Conservation (phyloP, 768 basidiomycete species). For the Phylloporus sp. region DNA sequence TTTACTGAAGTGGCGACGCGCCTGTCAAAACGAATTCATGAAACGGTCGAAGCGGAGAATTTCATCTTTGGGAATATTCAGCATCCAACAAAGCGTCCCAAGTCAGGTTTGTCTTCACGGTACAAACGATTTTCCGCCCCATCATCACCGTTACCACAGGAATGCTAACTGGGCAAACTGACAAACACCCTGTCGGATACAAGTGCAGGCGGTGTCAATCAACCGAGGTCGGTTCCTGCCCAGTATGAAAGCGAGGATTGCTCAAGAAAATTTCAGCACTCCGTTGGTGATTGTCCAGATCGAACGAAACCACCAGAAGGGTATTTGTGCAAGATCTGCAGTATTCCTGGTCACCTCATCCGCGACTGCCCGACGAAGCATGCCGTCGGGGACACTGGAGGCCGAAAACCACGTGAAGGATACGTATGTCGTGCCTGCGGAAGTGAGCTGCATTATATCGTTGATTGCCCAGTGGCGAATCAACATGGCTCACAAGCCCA, state of each 20-base stretch:
- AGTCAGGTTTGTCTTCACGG: conserved; percentile 42
- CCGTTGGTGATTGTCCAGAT: conserved; percentile 72
- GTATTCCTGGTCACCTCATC: conserved; percentile 81
- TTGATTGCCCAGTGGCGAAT: conserved; percentile 78
- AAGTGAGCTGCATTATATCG: conserved; percentile 78
- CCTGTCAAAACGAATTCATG: conserved; percentile 51
- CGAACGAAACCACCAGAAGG: conserved; percentile 73
- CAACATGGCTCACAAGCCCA: conserved; percentile 36
- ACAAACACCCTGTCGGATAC: conserved; percentile 67
- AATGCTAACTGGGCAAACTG: conserved; percentile 37
- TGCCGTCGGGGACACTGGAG: conserved; percentile 77
- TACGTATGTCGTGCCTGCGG: conserved; percentile 93
- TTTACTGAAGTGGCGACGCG: conserved; percentile 44
- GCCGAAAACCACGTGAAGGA: conserved; percentile 75
- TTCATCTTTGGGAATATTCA: conserved; percentile 66
- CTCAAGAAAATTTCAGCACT: conserved; percentile 49
- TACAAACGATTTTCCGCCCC: background rate
- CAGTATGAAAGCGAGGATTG: background rate
- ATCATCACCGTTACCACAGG: conserved; percentile 6
- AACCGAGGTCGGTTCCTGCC: conserved; percentile 49
- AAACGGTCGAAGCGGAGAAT: conserved; percentile 49
- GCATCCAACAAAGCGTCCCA: conserved; percentile 54
- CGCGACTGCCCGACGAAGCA: conserved; percentile 84
- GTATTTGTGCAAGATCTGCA: conserved; percentile 86
- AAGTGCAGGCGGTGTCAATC: conserved; percentile 77